Percentiles rank a stretch among this genome's conserved stretches.
These are phyloP conservation scores for Plantago major DNA, from an alignment of 257 asterid species.

Conservation along the genomic window DNA sequence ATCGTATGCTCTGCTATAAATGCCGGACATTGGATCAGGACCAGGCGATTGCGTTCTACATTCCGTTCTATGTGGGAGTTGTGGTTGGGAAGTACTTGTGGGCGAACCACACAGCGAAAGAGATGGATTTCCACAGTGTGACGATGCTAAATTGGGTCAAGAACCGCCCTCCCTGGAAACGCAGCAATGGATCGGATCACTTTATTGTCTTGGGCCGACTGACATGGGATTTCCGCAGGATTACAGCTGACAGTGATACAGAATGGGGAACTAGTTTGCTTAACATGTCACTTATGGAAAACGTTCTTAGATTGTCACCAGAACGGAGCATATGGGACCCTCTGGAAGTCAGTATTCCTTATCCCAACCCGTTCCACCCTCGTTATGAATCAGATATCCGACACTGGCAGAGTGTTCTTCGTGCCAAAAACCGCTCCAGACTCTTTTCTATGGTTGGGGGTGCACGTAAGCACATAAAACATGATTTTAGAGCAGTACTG, in stretches of 20 bases:
- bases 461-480: slow-evolving; percentile 25
- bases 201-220: slow-evolving; percentile 47
- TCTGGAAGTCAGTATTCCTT: slow-evolving; percentile 32
- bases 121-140: slow-evolving; percentile 37
- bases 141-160: slow-evolving; percentile 47
- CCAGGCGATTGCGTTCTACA: slow-evolving; percentile 54
- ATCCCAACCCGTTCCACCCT: slow-evolving; percentile 39
- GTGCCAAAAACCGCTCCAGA: slow-evolving; percentile 20
- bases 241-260: slow-evolving; percentile 34
- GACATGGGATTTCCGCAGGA: slow-evolving; percentile 67
- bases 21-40: slow-evolving; percentile 45
- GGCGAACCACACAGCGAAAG: slow-evolving; percentile 41
- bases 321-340: slow-evolving; percentile 21
- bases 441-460: slow-evolving; percentile 31
- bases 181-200: slow-evolving; percentile 51
- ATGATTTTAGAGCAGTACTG: slow-evolving; percentile 29
- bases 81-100: slow-evolving; percentile 53
- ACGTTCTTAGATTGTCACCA: slow-evolving; percentile 32
- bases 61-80: slow-evolving; percentile 67
- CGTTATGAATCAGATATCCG: slow-evolving; percentile 22
- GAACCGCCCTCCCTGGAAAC: slow-evolving; percentile 26
- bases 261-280: slow-evolving; percentile 58
- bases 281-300: slow-evolving; percentile 50
- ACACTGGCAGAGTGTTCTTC: slow-evolving; percentile 25
- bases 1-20: slow-evolving; percentile 32